These are phyloP conservation scores for Ceratocystis eucalypticola DNA, from an alignment of 2,329 filamentous ascomycete species.

Conservation along the genomic window DNA sequence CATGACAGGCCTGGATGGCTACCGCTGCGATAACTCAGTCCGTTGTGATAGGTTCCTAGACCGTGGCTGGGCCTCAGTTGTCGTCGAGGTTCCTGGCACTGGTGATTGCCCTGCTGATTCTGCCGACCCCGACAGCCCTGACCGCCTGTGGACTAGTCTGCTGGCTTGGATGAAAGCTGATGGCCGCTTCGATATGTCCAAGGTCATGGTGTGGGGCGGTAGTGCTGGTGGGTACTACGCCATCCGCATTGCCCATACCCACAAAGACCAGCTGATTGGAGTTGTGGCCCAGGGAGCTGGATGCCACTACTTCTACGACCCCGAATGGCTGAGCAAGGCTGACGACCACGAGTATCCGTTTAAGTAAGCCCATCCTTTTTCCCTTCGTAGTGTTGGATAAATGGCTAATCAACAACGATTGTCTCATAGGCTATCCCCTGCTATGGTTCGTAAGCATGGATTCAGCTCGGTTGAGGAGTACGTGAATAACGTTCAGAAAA, in stretches of 20 bases:
- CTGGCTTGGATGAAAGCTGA: constrained; percentile 44
- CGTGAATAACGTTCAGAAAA: constrained; percentile 39
- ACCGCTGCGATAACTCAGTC: constrained; percentile 48
- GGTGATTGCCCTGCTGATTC: constrained; percentile 54
- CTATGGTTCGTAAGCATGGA: constrained; percentile 49
- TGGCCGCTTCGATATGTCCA: constrained; percentile 40
- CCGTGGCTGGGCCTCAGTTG: constrained; percentile 49
- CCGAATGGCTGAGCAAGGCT: constrained; percentile 43
- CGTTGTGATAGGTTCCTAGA: constrained; percentile 47
- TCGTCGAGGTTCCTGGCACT: constrained; percentile 38
- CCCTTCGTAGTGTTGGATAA: background rate
- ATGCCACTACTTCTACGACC: constrained; percentile 40
- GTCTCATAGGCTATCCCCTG: constrained; percentile 33
- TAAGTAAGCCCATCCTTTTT: constrained; percentile 26
- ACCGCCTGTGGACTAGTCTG: constrained; percentile 49
- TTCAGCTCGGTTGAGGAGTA: constrained; percentile 44
- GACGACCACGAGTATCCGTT: constrained; percentile 57
- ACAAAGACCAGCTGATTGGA: constrained; percentile 39
- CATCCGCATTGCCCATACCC: constrained; percentile 54
- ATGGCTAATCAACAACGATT: constrained; percentile 8
- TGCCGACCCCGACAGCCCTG: constrained; percentile 43
- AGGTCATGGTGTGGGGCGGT: constrained; percentile 50
- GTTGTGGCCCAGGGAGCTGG: constrained; percentile 46
- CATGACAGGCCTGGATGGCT: constrained; percentile 49
- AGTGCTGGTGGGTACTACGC: constrained; percentile 57